These are phyloP conservation scores for Kwoniella mangroviensis DNA, from an alignment of 768 basidiomycete species.

Conservation along the genomic window DNA sequence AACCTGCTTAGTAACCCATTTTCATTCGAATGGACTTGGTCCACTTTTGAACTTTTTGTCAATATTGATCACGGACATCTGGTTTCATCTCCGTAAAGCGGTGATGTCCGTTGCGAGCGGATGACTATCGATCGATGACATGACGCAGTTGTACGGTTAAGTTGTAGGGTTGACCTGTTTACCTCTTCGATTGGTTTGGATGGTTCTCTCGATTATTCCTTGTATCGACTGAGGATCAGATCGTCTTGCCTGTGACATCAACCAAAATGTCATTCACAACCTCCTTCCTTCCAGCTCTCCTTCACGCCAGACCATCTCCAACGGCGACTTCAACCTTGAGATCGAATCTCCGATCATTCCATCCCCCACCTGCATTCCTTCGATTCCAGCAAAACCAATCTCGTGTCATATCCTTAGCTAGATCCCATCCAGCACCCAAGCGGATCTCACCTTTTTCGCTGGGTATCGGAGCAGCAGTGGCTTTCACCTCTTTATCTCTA, in stretches of 20 bases:
- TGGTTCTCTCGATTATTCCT: neutral
- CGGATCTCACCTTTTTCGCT: constrained; percentile 22
- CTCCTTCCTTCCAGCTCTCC: constrained; percentile 27
- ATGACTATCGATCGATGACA: neutral
- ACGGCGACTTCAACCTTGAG: constrained; percentile 7
- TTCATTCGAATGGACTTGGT: neutral
- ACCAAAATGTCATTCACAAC: constrained; percentile 31
- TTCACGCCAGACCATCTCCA: constrained; percentile 21
- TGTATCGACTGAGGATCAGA: neutral
- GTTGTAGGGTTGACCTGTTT: too few species aligned
- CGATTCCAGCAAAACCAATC: constrained; percentile 10
- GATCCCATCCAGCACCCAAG: neutral
- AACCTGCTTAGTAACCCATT: constrained; percentile 16
- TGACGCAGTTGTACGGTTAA: constrained; percentile 5
- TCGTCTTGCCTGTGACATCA: neutral
- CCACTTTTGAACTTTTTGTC: constrained; percentile 16
- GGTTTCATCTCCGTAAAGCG: neutral
- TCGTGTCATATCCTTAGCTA: constrained; percentile 5
- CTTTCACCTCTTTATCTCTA: constrained; percentile 13
- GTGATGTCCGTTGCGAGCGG: constrained; percentile 3
- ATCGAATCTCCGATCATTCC: constrained; percentile 12
- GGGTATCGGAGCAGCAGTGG: constrained; percentile 24
- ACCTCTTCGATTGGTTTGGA: too few species aligned
- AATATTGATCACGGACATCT: constrained; percentile 4
- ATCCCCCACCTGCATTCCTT: constrained; percentile 14